A percentile compares a stretch with the other conserved stretches of the same genome.
phyloP scores from a whole-genome alignment of 768 basidiomycete species.

The Russula sp. region DNA sequence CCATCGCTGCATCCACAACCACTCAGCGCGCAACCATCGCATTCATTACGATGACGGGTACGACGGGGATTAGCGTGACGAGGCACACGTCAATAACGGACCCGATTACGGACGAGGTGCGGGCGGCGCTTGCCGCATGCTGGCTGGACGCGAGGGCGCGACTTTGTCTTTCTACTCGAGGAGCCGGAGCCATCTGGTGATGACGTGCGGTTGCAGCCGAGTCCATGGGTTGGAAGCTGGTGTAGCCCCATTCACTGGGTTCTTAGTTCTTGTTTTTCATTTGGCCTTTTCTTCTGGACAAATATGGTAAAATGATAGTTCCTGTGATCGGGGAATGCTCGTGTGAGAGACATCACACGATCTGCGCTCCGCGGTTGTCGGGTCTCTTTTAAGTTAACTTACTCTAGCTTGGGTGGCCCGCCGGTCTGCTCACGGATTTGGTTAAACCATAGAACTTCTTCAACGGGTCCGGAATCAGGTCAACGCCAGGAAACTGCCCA shows the following conservation, averaged over 20 bases:
- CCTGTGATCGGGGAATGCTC: too few species aligned
- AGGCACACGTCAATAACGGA: slow-evolving; percentile 36
- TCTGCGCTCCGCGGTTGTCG: too few species aligned
- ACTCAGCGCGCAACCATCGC: slow-evolving; percentile 31
- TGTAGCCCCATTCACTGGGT: slow-evolving; percentile 15
- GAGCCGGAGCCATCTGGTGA: neutral
- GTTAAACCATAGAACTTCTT: too few species aligned
- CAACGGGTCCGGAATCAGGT: too few species aligned
- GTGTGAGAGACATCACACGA: too few species aligned
- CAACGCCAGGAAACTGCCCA: too few species aligned
- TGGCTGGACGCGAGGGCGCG: slow-evolving; percentile 28
- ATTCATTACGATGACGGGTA: slow-evolving; percentile 28
- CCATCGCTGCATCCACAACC: neutral
- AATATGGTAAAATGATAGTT: too few species aligned
- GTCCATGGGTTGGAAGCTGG: slow-evolving; percentile 27
- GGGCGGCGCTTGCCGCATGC: slow-evolving; percentile 34
- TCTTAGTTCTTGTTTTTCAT: neutral
- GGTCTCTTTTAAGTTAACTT: too few species aligned
- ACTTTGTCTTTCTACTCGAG: neutral
- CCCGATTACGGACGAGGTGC: slow-evolving; percentile 38
- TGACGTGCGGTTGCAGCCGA: neutral
- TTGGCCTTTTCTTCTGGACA: too few species aligned
- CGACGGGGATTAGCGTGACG: slow-evolving; percentile 36
- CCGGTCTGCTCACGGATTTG: too few species aligned
- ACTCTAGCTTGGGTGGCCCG: too few species aligned